Base-by-base conservation (phyloP, 805 yeast genomes). In the Candida palmyrensis region DNA sequence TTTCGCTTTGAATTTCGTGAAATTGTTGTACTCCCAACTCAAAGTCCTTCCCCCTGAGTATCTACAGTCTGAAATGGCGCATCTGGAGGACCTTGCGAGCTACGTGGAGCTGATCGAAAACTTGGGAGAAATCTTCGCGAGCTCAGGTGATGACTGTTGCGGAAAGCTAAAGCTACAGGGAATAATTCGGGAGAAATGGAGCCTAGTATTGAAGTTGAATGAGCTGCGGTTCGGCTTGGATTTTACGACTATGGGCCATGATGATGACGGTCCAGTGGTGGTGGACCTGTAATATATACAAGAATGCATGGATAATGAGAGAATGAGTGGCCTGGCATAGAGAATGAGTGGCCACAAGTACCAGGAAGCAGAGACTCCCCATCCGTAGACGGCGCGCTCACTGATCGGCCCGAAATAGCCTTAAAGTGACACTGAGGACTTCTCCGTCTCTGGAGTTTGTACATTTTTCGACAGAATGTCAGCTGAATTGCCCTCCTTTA, bases 21-120 rank as follows among this genome's bases (percentile, higher is more conserved):
- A 36, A 0, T 9, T 55, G 1, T 33, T 75, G 5, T 37, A 37
- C 3, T 11, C 32, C 0, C 80, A 76, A 43, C 43, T 77, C 9
- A 41, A 47, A 4, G 44, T 51, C 11, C 39, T 67, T 6, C 77
- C 78, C 1, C 49, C 44, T 3, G 78, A 68, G 17, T 73, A 72
- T 36, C 25, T 56, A 3, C 48, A 42, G 16, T 25, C 42, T 22
- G 29, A 44, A 10, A 27, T 38, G 9, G 33, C 40, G 18, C 48
- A 49, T 24, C 41, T 47, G 12, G 30, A 54, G 3, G 57, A 55
- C 29, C 24, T 43, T n/a, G 32, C 37, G 14, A 28, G 24, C 4
- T 48, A 50, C 26, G 19, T 42, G 1, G 36, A 18, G 18, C 34
- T 48, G 1, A 37, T 58, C 46, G 53, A 43, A 23, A 47, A 45